phyloP scores from a whole-genome alignment of 129 eudicot species.

The Flaveria bidentis region DNA sequence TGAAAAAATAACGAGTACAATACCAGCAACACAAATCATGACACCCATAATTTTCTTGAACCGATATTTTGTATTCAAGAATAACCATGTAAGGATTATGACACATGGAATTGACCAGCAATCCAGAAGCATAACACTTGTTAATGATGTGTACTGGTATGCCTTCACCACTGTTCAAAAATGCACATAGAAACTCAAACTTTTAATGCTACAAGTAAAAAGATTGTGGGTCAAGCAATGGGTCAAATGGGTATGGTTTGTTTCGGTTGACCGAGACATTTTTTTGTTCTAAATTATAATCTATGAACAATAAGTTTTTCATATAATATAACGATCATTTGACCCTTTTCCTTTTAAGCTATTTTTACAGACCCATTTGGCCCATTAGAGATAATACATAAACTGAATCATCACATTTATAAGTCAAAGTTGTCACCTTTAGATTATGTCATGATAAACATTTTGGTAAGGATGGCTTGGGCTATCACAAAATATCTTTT shows the following conservation, averaged over 20 bases:
- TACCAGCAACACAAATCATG: conserved; percentile 75
- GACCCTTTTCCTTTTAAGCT: conserved; percentile 1
- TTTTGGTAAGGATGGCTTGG: background rate
- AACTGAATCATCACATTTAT: background rate
- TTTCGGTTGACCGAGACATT: background rate
- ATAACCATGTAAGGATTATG: conserved; percentile 75
- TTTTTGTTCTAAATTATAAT: background rate
- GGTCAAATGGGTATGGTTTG: background rate
- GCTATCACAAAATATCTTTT: background rate
- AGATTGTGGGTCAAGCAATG: background rate
- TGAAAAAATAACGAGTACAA: conserved; percentile 71
- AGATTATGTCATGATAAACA: background rate
- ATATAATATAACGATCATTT: background rate
- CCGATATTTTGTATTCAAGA: conserved; percentile 80
- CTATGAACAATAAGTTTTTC: background rate
- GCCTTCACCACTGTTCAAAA: conserved; percentile 86
- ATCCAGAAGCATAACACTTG: conserved; percentile 94
- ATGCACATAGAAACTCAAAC: background rate
- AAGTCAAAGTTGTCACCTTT: background rate
- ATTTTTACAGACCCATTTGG: background rate
- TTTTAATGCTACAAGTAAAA: background rate
- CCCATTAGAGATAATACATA: background rate
- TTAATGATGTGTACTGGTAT: conserved; percentile 85
- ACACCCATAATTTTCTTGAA: conserved; percentile 64
- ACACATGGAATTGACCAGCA: conserved; percentile 95